Percentiles rank a stretch among this genome's conserved stretches.
These are phyloP conservation scores for Citrullus mucosospermus DNA, from an alignment of 306 rosid genomes.

Conservation along the genomic window DNA sequence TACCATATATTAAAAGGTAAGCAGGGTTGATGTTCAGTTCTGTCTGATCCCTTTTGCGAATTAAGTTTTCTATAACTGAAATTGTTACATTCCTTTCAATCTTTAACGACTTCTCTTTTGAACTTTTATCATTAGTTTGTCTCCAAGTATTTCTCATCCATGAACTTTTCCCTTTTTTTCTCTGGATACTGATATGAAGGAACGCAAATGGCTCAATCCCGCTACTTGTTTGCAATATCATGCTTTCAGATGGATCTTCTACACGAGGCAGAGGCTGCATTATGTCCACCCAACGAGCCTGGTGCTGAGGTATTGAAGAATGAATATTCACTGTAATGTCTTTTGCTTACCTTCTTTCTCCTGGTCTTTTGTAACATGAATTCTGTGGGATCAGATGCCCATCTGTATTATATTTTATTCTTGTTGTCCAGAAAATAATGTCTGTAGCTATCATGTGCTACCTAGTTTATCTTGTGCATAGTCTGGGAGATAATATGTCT, in stretches of 20 bases:
- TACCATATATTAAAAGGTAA: constrained; percentile 91
- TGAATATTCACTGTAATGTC: background rate
- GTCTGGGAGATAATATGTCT: constrained; percentile 12
- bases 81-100: constrained; percentile 3
- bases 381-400: background rate
- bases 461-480: background rate
- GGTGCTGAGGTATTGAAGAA: constrained; percentile 52
- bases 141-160: constrained; percentile 16
- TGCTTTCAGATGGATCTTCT: constrained; percentile 97
- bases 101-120: background rate
- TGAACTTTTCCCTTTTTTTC: constrained; percentile 13
- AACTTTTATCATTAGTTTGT: background rate
- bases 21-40: constrained; percentile 1
- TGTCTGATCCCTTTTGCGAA: background rate
- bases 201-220: constrained; percentile 84
- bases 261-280: constrained; percentile 84
- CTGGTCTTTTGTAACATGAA: background rate
- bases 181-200: constrained; percentile 48
- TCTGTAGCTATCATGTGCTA: background rate
- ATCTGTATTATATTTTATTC: no score
- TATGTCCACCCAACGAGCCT: constrained; percentile 74
- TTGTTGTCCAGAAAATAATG: background rate
- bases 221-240: constrained; percentile 96
- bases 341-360: background rate
- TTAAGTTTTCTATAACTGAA: background rate